Percentiles rank a stretch among this genome's conserved stretches.
phyloP scores from a whole-genome alignment of 1,284 basidiomycete genomes.

The Tilletia walkeri region DNA sequence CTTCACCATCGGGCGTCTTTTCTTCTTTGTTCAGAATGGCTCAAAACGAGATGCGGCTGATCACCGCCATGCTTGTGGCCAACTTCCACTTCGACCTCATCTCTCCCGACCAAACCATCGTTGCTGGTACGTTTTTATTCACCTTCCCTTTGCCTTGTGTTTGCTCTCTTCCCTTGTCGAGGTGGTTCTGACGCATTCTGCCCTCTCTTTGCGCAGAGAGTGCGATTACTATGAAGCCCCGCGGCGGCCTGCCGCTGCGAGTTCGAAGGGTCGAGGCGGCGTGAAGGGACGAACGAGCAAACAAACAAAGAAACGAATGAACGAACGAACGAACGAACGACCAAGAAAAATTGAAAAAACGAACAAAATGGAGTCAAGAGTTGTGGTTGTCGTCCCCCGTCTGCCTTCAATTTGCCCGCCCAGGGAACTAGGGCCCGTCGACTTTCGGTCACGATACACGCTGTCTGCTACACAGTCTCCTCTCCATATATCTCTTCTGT shows the following conservation, averaged over 20 bases:
- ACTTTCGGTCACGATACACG: no score
- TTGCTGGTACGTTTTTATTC: slow-evolving; percentile 17
- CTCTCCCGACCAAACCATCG: slow-evolving; percentile 29
- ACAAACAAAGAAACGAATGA: no score
- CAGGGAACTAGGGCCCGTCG: no score
- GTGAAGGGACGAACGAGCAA: no score
- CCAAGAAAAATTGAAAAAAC: no score
- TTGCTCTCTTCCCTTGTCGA: neutral
- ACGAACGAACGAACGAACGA: no score
- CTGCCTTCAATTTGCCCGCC: no score
- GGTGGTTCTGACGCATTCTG: neutral
- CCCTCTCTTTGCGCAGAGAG: slow-evolving; percentile 19
- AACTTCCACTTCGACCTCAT: slow-evolving; percentile 39
- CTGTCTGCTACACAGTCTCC: no score
- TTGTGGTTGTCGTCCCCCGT: no score
- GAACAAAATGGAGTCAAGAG: no score
- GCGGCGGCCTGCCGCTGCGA: slow-evolving; percentile 34
- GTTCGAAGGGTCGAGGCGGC: slow-evolving; percentile 17
- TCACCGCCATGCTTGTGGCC: slow-evolving; percentile 34
- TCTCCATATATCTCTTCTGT: no score
- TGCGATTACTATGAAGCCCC: slow-evolving; percentile 44
- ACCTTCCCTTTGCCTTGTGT: neutral
- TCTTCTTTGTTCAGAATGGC: slow-evolving; percentile 25
- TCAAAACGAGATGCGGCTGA: slow-evolving; percentile 41
- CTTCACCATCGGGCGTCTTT: no score